Conservation (phyloP, 129 eudicot genomes). For the Sambucus nigra region DNA sequence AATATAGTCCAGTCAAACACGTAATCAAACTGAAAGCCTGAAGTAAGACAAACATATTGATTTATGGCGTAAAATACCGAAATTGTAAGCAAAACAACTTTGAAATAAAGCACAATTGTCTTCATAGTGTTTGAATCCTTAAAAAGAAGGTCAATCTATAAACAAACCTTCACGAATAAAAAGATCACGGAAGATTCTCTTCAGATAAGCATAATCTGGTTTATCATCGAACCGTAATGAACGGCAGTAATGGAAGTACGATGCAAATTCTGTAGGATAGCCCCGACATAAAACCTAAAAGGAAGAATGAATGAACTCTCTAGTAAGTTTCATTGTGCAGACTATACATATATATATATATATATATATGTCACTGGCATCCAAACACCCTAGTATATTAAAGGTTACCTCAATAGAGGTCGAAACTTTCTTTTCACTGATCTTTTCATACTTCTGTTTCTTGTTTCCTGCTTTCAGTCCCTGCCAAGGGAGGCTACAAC, state of each 20-base stretch:
- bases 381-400: background rate
- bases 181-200: slow-evolving; percentile 96
- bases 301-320: background rate
- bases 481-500: slow-evolving; percentile 92
- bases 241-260: slow-evolving; percentile 95
- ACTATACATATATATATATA: too few species aligned
- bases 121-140: too few species aligned
- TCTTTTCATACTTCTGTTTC: slow-evolving; percentile 91
- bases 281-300: slow-evolving; percentile 84
- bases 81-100: too few species aligned
- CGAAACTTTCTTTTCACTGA: slow-evolving; percentile 85
- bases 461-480: slow-evolving; percentile 96
- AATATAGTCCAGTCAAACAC: slow-evolving; percentile 96
- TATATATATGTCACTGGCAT: background rate
- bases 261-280: slow-evolving; percentile 92
- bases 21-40: slow-evolving; percentile 98
- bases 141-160: background rate
- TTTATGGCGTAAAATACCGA: background rate
- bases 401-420: slow-evolving; percentile 88
- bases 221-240: slow-evolving; percentile 90
- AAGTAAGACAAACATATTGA: background rate
- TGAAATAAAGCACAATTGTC: too few species aligned
- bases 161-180: slow-evolving; percentile 87
- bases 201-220: slow-evolving; percentile 93
- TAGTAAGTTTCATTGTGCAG: slow-evolving; percentile 6